A percentile compares a stretch with the other conserved stretches of the same genome.
phyloP scores from a whole-genome alignment of 805 yeast genomes.

The Nematodospora valgi region DNA sequence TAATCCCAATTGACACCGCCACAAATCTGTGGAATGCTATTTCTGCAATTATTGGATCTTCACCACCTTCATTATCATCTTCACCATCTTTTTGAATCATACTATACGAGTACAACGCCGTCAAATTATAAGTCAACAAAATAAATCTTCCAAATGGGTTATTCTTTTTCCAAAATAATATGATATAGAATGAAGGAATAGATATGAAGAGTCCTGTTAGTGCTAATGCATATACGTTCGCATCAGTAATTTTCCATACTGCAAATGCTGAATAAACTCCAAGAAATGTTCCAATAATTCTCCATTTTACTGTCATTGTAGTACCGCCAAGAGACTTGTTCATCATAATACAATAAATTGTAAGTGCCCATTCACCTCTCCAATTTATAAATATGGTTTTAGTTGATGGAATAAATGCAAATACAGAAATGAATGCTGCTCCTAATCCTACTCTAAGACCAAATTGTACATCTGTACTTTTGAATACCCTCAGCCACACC shows the following conservation, averaged over 20 bases:
- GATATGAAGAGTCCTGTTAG: constrained; percentile 45
- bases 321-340: constrained; percentile 84
- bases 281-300: constrained; percentile 68
- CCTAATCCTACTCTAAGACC: constrained; percentile 81
- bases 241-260: constrained; percentile 58
- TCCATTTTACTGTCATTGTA: constrained; percentile 70
- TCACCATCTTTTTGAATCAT: constrained; percentile 56
- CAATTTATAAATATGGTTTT: constrained; percentile 54
- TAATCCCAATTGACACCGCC: constrained; percentile 67
- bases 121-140: constrained; percentile 70
- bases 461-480: constrained; percentile 68
- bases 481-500: constrained; percentile 48
- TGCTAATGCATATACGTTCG: constrained; percentile 51
- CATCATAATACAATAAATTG: constrained; percentile 82
- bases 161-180: constrained; percentile 62
- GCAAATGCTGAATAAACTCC: constrained; percentile 64
- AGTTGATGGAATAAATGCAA: constrained; percentile 63
- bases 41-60: constrained; percentile 61
- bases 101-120: constrained; percentile 72
- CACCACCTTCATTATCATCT: constrained; percentile 67
- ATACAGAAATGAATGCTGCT: constrained; percentile 58
- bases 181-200: constrained; percentile 52
- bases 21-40: constrained; percentile 77
- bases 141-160: constrained; percentile 69
- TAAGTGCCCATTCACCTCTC: constrained; percentile 83